Conservation (phyloP, 148 eudicot genomes). For the Rhododendron simsii region DNA sequence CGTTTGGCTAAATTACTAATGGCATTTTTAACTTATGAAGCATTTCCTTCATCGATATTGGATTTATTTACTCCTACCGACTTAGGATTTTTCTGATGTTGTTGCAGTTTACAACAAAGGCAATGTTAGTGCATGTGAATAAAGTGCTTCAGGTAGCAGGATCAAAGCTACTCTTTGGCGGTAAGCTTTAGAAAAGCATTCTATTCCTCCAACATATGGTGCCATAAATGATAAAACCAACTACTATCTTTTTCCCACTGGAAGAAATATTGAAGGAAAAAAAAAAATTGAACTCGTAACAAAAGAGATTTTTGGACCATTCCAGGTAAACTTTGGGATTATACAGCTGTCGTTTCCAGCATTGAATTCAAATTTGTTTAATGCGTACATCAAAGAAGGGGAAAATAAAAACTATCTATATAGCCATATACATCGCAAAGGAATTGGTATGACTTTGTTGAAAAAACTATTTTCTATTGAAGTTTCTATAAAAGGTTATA, state of each 20-base stretch:
- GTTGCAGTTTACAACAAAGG: constrained; percentile 73
- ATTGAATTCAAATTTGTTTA: too few species aligned
- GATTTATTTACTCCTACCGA: not conserved
- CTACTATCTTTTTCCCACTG: constrained; percentile 81
- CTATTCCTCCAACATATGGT: constrained; percentile 71
- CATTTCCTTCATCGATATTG: not conserved
- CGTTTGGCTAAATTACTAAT: not conserved
- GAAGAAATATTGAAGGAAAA: constrained; percentile 80
- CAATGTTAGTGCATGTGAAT: constrained; percentile 71
- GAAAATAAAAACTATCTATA: too few species aligned
- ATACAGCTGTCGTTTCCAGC: too few species aligned
- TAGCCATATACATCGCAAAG: too few species aligned
- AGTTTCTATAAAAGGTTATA: too few species aligned
- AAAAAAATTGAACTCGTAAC: constrained; percentile 71
- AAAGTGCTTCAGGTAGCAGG: constrained; percentile 76
- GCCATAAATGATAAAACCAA: constrained; percentile 70
- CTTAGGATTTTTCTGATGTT: not conserved
- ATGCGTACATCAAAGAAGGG: too few species aligned
- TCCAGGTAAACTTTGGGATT: constrained; percentile 12
- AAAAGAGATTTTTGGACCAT: constrained; percentile 89
- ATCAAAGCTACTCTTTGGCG: constrained; percentile 79
- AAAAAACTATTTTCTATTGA: too few species aligned
- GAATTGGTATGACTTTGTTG: too few species aligned
- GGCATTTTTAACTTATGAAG: not conserved
- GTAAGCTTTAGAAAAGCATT: constrained; percentile 74